Evolutionary conservation across 495 filamentous ascomycete species (phyloP), one percentile per base, ranked within the genome.

Genomic region (Penicillium pulvis): DNA sequence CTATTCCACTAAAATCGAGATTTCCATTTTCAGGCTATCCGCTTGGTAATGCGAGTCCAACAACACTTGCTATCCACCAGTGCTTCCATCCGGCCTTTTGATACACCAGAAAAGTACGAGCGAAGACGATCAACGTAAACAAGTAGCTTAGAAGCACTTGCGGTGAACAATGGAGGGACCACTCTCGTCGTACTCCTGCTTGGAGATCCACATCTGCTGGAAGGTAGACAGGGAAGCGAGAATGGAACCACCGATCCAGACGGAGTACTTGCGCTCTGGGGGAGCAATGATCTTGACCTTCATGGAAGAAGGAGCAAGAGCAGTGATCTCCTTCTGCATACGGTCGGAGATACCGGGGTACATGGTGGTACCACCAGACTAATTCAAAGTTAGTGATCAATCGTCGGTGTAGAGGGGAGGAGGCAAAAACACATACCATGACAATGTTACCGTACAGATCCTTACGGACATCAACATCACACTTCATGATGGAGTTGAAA

Each of bases 131-230:
- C 63, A 70, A 68, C 52, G 61, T 86, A 41, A 16, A 46, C 44
- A 60, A 65, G 49, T 41, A 60, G 64, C 86, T 96, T 97, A 97
- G 89, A 97, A 97, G 90, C 92, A 98, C 90, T 98, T 98, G 90
- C 94, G 93, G 88, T 98, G 94, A 67, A 98, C 94, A 75, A 98
- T 98, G 69, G 92, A 97, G 70, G 94, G 94, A 79, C 94, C 94
- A 77, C 88, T 92, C 90, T 98, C 94, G 82, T 98, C 94, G 86
- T 98, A 98, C 85, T 98, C 94, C 84, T 98, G 94, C 91, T 98
- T 98, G 64, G 94, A 98, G 88, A 98, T 98, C 94, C 94, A 98
- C 95, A 98, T 98, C 84, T 98, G 94, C 83, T 98, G 94, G 92
- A 98, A 98, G 81, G 94, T 98, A 58, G 94, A 98, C 64, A 98